Percentiles rank a stretch among this genome's conserved stretches.
Conservation (phyloP, 345 rosid species). For the Tarenaya hassleriana region DNA sequence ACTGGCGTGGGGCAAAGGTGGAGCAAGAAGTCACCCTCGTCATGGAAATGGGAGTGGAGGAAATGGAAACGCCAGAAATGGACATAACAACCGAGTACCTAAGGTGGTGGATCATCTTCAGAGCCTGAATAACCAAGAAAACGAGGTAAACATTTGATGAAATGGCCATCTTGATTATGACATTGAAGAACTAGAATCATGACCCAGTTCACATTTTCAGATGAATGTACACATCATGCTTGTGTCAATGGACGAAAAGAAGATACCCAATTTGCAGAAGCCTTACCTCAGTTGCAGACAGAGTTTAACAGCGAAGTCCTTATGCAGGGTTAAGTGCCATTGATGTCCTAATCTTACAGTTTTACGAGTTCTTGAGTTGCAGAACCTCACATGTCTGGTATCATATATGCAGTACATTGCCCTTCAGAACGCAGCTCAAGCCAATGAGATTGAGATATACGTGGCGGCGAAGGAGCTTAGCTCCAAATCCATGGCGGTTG, state of each 20-base stretch:
- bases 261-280: constrained; percentile 35
- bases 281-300: constrained; percentile 48
- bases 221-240: constrained; percentile 39
- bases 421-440: constrained; percentile 37
- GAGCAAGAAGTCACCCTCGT: constrained; percentile 44
- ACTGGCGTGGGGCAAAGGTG: constrained; percentile 50
- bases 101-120: constrained; percentile 36
- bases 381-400: too few relatives aligned
- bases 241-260: constrained; percentile 39
- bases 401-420: constrained; percentile 38
- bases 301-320: constrained; percentile 31
- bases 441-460: constrained; percentile 36
- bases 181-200: too few relatives aligned
- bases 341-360: too few relatives aligned
- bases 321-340: constrained; percentile 35
- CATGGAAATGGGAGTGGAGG: constrained; percentile 35
- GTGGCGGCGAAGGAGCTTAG: constrained; percentile 20
- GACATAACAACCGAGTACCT: constrained; percentile 30
- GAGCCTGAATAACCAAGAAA: constrained; percentile 33
- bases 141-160: constrained; percentile 32
- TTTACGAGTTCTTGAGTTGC: neutral
- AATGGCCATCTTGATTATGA: too few relatives aligned
- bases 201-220: constrained; percentile 24
- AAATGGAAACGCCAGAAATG: constrained; percentile 35
- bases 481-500: constrained; percentile 16